A percentile compares a stretch with the other conserved stretches of the same genome.
These are phyloP conservation scores for Hortaea werneckii DNA, from an alignment of 2,329 filamentous ascomycete species.

Conservation along the genomic window DNA sequence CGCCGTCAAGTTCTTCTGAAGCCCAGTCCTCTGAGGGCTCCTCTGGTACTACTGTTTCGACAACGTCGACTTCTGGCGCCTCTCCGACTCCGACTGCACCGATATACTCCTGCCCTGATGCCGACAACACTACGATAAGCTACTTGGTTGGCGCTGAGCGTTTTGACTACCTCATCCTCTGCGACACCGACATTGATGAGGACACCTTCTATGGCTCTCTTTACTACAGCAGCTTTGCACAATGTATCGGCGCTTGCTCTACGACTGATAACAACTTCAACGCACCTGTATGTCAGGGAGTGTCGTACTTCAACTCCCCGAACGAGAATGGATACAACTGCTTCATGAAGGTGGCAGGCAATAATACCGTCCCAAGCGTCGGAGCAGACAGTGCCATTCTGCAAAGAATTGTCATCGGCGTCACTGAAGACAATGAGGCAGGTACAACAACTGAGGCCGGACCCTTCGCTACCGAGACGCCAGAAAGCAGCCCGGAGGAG, in stretches of 20 bases:
- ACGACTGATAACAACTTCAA: slow-evolving; percentile 19
- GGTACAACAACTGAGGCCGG: slow-evolving; percentile 16
- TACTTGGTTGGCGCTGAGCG: slow-evolving; percentile 22
- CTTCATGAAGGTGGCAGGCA: slow-evolving; percentile 21
- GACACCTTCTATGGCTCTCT: slow-evolving; percentile 15
- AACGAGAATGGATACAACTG: slow-evolving; percentile 20
- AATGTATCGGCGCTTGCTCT: slow-evolving; percentile 26
- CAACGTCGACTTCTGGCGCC: background rate
- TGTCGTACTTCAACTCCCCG: slow-evolving; percentile 19
- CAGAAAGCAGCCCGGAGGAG: slow-evolving; percentile 10
- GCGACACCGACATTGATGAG: slow-evolving; percentile 23
- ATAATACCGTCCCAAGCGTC: slow-evolving; percentile 13
- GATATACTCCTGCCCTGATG: slow-evolving; percentile 23
- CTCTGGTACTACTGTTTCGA: background rate
- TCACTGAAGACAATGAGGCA: slow-evolving; percentile 9
- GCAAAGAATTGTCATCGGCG: slow-evolving; percentile 18
- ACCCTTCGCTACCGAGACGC: slow-evolving; percentile 12
- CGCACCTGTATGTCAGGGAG: slow-evolving; percentile 22
- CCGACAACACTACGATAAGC: slow-evolving; percentile 21
- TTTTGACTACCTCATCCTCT: slow-evolving; percentile 25
- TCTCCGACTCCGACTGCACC: slow-evolving; percentile 18
- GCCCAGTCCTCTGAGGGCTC: background rate
- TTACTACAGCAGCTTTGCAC: slow-evolving; percentile 19
- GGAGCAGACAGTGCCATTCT: slow-evolving; percentile 22
- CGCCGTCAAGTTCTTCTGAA: slow-evolving; percentile 1